A percentile compares a stretch with the other conserved stretches of the same genome.
These are phyloP conservation scores for Cerrena zonata DNA, from an alignment of 1,284 basidiomycete genomes.

Conservation along the genomic window DNA sequence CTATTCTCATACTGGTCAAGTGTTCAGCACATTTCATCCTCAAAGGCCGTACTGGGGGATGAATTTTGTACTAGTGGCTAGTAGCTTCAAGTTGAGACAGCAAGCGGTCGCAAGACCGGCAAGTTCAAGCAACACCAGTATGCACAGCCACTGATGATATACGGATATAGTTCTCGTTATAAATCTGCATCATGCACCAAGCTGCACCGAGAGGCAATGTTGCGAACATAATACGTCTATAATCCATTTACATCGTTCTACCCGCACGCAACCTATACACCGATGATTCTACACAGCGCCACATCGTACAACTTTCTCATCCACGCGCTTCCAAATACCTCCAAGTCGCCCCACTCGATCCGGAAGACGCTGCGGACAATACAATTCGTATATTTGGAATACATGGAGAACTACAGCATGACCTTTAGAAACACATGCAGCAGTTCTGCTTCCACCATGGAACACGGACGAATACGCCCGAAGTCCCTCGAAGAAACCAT, in stretches of 20 bases:
- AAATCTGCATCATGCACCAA: neutral
- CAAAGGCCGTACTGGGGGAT: neutral
- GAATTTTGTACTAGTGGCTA: no score
- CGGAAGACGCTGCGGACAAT: slow-evolving; percentile 32
- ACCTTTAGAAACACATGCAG: slow-evolving; percentile 42
- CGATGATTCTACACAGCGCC: slow-evolving; percentile 10
- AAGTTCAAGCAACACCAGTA: no score
- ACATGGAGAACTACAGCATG: slow-evolving; percentile 15
- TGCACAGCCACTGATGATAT: no score
- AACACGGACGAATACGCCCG: slow-evolving; percentile 63
- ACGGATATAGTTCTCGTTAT: no score
- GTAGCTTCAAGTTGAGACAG: no score
- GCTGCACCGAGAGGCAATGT: no score
- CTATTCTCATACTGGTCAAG: slow-evolving; percentile 34
- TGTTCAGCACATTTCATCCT: neutral
- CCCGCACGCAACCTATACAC: neutral
- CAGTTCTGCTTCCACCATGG: slow-evolving; percentile 70
- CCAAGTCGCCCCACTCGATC: slow-evolving; percentile 34
- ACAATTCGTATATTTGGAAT: slow-evolving; percentile 12
- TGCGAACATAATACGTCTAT: no score
- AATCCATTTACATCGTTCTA: no score
- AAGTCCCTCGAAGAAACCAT: slow-evolving; percentile 61
- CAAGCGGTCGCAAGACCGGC: no score
- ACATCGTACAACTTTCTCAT: slow-evolving; percentile 6
- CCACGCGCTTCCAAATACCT: slow-evolving; percentile 23